Conservation (phyloP, 2,329 filamentous ascomycete genomes). For the Nectriaceae sp. region DNA sequence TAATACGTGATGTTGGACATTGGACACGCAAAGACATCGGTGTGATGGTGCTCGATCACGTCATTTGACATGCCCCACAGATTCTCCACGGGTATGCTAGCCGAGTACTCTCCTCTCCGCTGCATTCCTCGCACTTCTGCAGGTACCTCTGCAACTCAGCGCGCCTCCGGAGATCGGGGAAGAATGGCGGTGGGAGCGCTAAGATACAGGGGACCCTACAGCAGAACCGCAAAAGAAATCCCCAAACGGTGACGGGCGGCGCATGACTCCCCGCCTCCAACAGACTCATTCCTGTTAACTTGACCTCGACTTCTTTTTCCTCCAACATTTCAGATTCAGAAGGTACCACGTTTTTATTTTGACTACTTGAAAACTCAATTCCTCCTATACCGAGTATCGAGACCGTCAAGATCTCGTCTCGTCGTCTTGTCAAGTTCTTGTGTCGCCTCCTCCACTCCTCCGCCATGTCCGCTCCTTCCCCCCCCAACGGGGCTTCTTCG, state of each 20-base stretch:
- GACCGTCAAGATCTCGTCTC: neutral
- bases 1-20: neutral
- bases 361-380: too few relatives aligned
- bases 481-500: slow-evolving; percentile 27
- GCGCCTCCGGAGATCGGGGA: slow-evolving; percentile 27
- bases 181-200: slow-evolving; percentile 26
- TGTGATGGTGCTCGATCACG: slow-evolving; percentile 24
- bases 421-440: too few relatives aligned
- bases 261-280: neutral
- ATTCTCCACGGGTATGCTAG: slow-evolving; percentile 16
- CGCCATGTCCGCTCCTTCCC: slow-evolving; percentile 23
- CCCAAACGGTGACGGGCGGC: neutral
- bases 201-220: slow-evolving; percentile 3
- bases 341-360: too few relatives aligned
- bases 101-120: slow-evolving; percentile 13
- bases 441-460: neutral
- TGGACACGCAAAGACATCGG: neutral
- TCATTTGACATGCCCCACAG: slow-evolving; percentile 27
- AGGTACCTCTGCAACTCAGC: slow-evolving; percentile 18
- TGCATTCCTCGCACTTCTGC: neutral
- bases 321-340: neutral
- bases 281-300: too few relatives aligned
- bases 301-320: neutral
- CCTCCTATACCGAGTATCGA: neutral
- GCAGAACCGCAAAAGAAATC: neutral